Base-by-base conservation (phyloP, 75 land plant species). In the Cunninghamia lanceolata region DNA sequence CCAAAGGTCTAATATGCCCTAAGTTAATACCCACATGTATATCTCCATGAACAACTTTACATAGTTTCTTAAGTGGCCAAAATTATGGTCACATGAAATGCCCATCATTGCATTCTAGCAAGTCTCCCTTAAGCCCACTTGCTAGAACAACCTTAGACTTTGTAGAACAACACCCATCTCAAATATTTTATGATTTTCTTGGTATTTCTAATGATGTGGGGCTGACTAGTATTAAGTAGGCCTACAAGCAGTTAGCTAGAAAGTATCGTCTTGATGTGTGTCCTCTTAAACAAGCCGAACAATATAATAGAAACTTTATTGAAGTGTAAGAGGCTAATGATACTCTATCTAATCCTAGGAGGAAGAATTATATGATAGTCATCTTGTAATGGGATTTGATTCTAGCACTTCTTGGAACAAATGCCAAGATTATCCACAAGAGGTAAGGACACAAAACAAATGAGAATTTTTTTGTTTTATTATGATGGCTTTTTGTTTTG, bases 241-340 rank as follows among this genome's bases (percentile, higher is more conserved):
- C 99, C n/a, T 98, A 96, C 88, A 91, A 93, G 86, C 92, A 92
- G 90, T 80, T 95, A 85, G 98, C 98, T 28, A 59, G 93, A 71
- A 93, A 89, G 89, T 93, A 92, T 80, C 99, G 96, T 54, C 95
- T 94, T 5, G 97, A 95, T 88, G 97, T 95, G 10, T 94, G 92
- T 56, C 93, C 95, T 32, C 95, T 93, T 35, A 94, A 91, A 5
- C 87, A 84, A 47, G 70, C 88, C 34, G 92, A 93, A 87, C 95
- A 94, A 85, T 88, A 91, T 68, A 98, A 95, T 10, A 70, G 86
- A 89, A 76, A 89, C 53, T 98, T 98, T 85, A 93, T 98, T 45
- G 85, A 86, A 85, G 93, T 98, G 68, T 96, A 96, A 91, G 91
- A 94, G 89, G 98, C 99, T 0, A 96, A 96, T 85, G 94, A 95